These are phyloP conservation scores for Paspalum notatum DNA, from an alignment of 176 grass and related monocot species.

Conservation along the genomic window DNA sequence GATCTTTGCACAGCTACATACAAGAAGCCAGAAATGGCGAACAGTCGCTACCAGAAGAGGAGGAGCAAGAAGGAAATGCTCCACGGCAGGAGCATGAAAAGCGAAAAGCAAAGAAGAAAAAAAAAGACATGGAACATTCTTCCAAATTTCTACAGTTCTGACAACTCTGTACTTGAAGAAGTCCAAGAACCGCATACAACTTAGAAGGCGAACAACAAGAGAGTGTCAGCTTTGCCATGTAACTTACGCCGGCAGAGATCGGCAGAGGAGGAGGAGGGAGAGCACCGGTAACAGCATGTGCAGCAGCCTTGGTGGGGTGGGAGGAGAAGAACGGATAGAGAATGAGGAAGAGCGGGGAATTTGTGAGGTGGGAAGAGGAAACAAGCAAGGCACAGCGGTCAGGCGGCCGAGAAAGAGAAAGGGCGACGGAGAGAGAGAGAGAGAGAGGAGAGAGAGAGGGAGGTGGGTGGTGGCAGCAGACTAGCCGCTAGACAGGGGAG, in stretches of 20 bases:
- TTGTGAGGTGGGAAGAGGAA: conserved; percentile 42
- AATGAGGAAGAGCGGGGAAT: background rate
- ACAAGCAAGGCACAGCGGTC: conserved; percentile 7
- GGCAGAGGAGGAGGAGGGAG: conserved; percentile 11
- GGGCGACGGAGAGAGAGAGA: background rate
- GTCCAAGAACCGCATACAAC: background rate
- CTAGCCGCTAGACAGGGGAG: conserved; percentile 12
- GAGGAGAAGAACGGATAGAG: background rate
- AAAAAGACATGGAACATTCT: background rate
- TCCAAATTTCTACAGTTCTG: conserved; percentile 1
- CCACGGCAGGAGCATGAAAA: background rate
- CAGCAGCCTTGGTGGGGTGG: background rate
- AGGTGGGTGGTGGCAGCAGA: conserved; percentile 19
- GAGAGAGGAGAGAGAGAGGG: background rate
- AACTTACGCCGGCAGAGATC: conserved; percentile 41
- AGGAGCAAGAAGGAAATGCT: background rate
- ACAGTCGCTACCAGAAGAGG: background rate
- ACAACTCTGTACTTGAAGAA: conserved; percentile 17
- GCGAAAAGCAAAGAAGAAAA: background rate
- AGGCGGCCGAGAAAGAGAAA: conserved; percentile 3
- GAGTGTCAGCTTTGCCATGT: background rate
- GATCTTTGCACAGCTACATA: conserved; percentile 11
- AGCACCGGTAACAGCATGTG: background rate
- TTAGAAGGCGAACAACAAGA: background rate
- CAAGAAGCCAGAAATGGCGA: conserved; percentile 17